phyloP scores from a whole-genome alignment of 2,329 filamentous ascomycete species.

The Dothistroma septosporum region DNA sequence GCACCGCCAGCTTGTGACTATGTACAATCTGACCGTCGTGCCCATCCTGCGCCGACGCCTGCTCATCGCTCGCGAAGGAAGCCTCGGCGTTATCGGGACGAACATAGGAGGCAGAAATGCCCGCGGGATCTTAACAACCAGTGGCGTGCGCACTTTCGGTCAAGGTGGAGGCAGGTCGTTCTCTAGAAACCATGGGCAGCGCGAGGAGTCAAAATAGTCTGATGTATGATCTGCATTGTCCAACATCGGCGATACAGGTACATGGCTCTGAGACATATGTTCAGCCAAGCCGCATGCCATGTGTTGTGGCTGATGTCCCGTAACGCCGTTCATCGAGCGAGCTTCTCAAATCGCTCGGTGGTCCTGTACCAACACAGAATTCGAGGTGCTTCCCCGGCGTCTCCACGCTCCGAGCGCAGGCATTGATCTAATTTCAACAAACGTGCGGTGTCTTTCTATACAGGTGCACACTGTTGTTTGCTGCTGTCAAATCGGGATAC shows the following conservation, averaged over 20 bases:
- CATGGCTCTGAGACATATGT: no score
- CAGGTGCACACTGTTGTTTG: neutral
- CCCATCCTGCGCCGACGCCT: neutral
- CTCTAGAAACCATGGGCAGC: neutral
- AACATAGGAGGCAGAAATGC: neutral
- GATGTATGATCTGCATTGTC: no score
- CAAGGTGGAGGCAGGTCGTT: neutral
- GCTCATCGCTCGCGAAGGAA: neutral
- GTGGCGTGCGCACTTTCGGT: neutral
- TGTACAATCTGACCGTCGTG: neutral
- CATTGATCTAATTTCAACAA: neutral
- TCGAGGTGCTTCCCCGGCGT: neutral
- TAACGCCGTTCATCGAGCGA: constrained; percentile 2
- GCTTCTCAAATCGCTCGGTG: neutral
- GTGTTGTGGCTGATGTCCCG: neutral
- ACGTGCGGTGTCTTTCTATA: neutral
- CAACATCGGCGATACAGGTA: no score
- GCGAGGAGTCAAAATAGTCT: no score
- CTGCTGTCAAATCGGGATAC: neutral
- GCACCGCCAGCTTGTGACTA: neutral
- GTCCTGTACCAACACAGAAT: neutral
- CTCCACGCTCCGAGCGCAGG: neutral
- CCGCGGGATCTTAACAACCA: neutral
- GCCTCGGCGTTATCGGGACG: neutral
- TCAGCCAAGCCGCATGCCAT: no score